A percentile compares a stretch with the other conserved stretches of the same genome.
Evolutionary conservation across 164 flowering plant species (phyloP).

Genomic region (Hamamelis virginiana): DNA sequence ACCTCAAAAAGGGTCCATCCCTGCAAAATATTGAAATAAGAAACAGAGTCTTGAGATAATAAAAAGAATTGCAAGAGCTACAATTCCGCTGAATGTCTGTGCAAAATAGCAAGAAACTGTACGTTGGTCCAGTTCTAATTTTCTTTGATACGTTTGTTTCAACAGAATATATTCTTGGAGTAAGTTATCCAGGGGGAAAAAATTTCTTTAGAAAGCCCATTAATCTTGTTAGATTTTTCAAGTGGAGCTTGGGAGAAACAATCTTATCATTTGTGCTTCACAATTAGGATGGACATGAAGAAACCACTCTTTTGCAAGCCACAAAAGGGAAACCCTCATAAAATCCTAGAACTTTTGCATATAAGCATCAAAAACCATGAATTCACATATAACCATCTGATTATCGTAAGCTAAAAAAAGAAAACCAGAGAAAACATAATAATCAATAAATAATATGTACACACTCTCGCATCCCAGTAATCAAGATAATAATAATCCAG

Average conservation of each 20-base stretch:
- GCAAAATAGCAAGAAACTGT: too few relatives aligned
- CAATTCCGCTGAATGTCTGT: too few relatives aligned
- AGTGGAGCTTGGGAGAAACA: too few relatives aligned
- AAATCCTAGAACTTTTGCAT: not conserved
- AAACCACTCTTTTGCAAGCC: not conserved
- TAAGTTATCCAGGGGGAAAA: too few relatives aligned
- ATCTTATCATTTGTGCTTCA: not conserved
- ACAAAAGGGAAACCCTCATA: not conserved
- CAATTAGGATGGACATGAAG: not conserved
- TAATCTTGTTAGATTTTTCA: too few relatives aligned
- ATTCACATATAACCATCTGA: not conserved
- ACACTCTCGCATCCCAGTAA: too few relatives aligned
- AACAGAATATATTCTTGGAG: too few relatives aligned
- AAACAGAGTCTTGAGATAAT: too few relatives aligned
- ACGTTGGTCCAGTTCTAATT: too few relatives aligned
- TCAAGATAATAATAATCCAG: not conserved
- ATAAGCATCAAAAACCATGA: not conserved
- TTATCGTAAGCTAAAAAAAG: not conserved
- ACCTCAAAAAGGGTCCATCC: slow-evolving; percentile 79
- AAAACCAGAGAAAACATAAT: not conserved
- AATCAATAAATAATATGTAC: not conserved
- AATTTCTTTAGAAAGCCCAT: too few relatives aligned
- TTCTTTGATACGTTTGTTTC: too few relatives aligned
- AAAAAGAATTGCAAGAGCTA: too few relatives aligned
- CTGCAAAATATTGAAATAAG: slow-evolving; percentile 26